Evolutionary conservation across 495 filamentous ascomycete genomes (phyloP).

Genomic region (Podospora fimiseda): DNA sequence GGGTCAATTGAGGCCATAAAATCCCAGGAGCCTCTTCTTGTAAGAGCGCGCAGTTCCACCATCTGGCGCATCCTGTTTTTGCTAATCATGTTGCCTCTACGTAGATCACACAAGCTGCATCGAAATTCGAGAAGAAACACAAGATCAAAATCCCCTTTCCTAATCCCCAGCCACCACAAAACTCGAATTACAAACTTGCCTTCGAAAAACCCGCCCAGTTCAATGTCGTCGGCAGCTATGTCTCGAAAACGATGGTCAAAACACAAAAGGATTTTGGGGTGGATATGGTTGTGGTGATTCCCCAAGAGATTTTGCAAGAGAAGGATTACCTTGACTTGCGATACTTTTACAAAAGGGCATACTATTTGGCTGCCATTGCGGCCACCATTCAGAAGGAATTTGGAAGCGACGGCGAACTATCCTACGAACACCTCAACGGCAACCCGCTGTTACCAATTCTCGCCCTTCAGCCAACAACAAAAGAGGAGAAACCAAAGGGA

Average conservation of each 20-base stretch:
- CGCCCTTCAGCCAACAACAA: conserved; percentile 36
- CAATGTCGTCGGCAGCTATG: conserved; percentile 86
- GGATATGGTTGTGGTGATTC: conserved; percentile 85
- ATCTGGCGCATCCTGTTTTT: background rate
- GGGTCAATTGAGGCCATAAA: conserved; percentile 64
- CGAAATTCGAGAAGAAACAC: conserved; percentile 56
- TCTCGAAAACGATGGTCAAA: conserved; percentile 65
- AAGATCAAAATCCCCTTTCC: conserved; percentile 74
- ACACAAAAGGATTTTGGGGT: conserved; percentile 51
- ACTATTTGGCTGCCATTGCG: conserved; percentile 77
- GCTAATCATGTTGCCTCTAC: background rate
- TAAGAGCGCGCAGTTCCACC: conserved; percentile 26
- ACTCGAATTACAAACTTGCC: conserved; percentile 71
- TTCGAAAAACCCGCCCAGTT: conserved; percentile 70
- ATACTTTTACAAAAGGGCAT: conserved; percentile 92
- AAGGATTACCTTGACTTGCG: conserved; percentile 92
- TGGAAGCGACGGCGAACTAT: conserved; percentile 47
- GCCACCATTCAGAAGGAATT: conserved; percentile 55
- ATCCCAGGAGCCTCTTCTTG: conserved; percentile 47
- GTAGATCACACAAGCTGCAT: conserved; percentile 60
- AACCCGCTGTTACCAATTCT: conserved; percentile 74
- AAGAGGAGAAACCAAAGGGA: conserved; percentile 11
- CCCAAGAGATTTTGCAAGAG: conserved; percentile 70
- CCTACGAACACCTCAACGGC: conserved; percentile 64
- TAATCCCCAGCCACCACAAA: conserved; percentile 61